A percentile compares a stretch with the other conserved stretches of the same genome.
phyloP scores from a whole-genome alignment of 305 asterid species.

The Striga hermonthica region DNA sequence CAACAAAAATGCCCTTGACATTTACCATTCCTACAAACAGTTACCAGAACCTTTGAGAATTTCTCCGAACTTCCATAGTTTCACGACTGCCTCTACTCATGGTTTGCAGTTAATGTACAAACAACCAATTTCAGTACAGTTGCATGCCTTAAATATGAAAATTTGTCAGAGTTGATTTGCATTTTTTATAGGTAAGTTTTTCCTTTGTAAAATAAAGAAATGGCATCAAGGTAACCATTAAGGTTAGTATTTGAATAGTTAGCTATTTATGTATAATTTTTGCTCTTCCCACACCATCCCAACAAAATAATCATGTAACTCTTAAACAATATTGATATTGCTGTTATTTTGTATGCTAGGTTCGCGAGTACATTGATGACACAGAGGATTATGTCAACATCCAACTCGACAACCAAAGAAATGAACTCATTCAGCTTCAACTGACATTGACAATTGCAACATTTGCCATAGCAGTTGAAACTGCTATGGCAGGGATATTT shows the following conservation, averaged over 20 bases:
- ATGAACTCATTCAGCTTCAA: constrained; percentile 90
- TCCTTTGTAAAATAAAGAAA: neutral
- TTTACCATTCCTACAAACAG: neutral
- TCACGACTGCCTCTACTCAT: neutral
- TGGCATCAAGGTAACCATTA: neutral
- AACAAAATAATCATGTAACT: neutral
- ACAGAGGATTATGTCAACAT: constrained; percentile 90
- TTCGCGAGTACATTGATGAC: constrained; percentile 94
- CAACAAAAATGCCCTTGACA: neutral
- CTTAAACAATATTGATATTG: constrained; percentile 1
- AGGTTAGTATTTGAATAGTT: neutral
- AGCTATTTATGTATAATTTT: neutral
- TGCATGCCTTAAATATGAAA: neutral
- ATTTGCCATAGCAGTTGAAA: constrained; percentile 64
- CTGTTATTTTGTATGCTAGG: constrained; percentile 39
- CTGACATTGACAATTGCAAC: constrained; percentile 63
- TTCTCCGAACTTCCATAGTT: neutral
- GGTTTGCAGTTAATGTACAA: neutral
- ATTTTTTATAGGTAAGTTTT: neutral
- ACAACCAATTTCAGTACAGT: neutral
- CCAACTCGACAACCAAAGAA: constrained; percentile 89
- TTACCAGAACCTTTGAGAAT: neutral
- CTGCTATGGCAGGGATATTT: constrained; percentile 58
- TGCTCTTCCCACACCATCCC: neutral
- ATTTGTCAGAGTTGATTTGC: neutral